Base-by-base conservation (phyloP, 495 filamentous ascomycete genomes). In the Neurospora pannonica region DNA sequence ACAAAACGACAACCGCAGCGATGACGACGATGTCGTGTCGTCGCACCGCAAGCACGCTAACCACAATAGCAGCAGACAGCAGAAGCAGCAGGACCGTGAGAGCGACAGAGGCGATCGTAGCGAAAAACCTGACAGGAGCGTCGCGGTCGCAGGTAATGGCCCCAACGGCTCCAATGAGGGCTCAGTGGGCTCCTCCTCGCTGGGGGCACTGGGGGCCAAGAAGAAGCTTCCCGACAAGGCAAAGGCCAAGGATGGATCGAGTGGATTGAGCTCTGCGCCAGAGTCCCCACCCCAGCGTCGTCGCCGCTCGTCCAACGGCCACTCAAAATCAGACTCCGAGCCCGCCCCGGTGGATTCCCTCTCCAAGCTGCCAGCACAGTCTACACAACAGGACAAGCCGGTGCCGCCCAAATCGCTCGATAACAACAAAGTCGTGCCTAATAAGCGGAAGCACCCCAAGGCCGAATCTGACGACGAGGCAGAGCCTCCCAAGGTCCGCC, bases 1-100 rank as follows among this genome's bases (percentile, higher is more conserved):
- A 76, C 89, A 92, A 78, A 90, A 92, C 79, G 87, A 86, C 75
- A 88, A 87, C 74, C 86, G 88, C 73, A 83, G 83, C 70, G 86
- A 85, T 60, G 87, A 84, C 70, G 81, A 80, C 38, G 77, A 80
- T 60, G 70, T 77, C 31, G 76, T 80, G 42, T 80, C 82, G 42
- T 74, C 76, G 54, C 76, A 77, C 37, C 80, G 81, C 76, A 84
- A 83, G 72, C 81, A 77, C 48, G 43, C 77, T 77, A 84, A 81
- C 73, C 77, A 78, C 72, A 70, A 6, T 70, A 54, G 36, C 34
- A 75, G 36, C 71, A 43, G 74, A 24, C 40, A 54, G 46, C 46
- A 60, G 48, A 24, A 62, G 54, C 54, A 71, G 76, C 75, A 70
- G 54, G 74, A 72, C 5, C 77, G 76, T n/a, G 76, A 80, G 31